A percentile compares a stretch with the other conserved stretches of the same genome.
Conservation (phyloP, 2,329 filamentous ascomycete species). For the Bipolaris sorokiniana region DNA sequence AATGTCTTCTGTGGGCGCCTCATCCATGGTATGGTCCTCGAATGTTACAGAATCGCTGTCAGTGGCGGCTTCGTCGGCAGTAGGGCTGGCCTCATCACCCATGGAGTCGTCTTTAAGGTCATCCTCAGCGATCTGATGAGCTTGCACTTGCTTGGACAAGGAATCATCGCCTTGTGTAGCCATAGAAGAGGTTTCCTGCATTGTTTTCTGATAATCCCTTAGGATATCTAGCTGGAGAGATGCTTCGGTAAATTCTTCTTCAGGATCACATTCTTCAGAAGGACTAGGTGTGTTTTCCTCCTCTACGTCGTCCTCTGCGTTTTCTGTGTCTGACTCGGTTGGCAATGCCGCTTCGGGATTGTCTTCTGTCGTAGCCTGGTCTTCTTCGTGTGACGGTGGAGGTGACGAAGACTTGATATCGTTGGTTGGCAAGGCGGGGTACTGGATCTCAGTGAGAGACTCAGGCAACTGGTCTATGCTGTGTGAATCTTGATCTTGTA, state of each 20-base stretch:
- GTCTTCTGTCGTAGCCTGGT: background rate
- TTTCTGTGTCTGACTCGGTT: background rate
- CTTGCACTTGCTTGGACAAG: background rate
- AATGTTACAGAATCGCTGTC: background rate
- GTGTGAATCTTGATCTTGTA: background rate
- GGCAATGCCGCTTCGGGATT: background rate
- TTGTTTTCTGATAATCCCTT: slow-evolving; percentile 24
- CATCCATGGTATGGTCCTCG: background rate
- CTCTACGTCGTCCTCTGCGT: background rate
- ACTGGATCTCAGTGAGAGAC: slow-evolving; percentile 10
- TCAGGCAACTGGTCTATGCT: background rate
- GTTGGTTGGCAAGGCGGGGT: slow-evolving; percentile 20
- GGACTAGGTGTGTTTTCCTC: background rate
- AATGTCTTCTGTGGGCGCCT: slow-evolving; percentile 29
- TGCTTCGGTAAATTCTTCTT: slow-evolving; percentile 40
- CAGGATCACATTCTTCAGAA: background rate
- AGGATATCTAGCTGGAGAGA: slow-evolving; percentile 41
- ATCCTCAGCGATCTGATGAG: background rate
- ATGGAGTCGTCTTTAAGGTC: background rate
- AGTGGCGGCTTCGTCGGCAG: background rate
- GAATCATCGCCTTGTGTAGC: background rate
- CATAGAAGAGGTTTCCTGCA: background rate
- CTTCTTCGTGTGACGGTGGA: slow-evolving; percentile 3
- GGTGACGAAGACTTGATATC: background rate
- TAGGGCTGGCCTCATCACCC: background rate